Percentiles rank a stretch among this genome's conserved stretches.
These are phyloP conservation scores for Conticribra weissflogii DNA, from an alignment of 108 stramenopile species.

Conservation along the genomic window DNA sequence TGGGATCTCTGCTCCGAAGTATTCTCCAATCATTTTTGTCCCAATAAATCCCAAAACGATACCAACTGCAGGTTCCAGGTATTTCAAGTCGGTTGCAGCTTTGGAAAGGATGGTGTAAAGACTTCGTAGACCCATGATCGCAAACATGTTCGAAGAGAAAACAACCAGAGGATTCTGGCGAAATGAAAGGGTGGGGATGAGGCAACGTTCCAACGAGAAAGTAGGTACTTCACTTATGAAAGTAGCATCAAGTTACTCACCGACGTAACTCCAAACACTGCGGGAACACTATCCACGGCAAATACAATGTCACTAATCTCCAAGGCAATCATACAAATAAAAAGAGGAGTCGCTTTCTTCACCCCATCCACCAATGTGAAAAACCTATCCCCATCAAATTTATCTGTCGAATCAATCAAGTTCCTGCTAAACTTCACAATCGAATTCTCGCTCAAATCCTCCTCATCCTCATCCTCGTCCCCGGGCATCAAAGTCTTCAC, in stretches of 20 bases:
- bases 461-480: slow-evolving; percentile 81
- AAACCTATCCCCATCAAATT: slow-evolving; percentile 90
- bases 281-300: slow-evolving; percentile 96
- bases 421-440: slow-evolving; percentile 71
- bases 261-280: slow-evolving; percentile 94
- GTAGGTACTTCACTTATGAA: too few relatives aligned
- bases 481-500: slow-evolving; percentile 71
- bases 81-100: slow-evolving; percentile 90
- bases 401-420: slow-evolving; percentile 67
- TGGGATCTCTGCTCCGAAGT: slow-evolving; percentile 67
- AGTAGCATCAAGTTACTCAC: slow-evolving; percentile 51
- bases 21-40: slow-evolving; percentile 91
- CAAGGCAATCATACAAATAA: slow-evolving; percentile 93
- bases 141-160: slow-evolving; percentile 96
- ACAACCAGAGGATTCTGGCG: slow-evolving; percentile 91
- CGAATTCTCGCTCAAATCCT: slow-evolving; percentile 76
- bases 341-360: slow-evolving; percentile 87
- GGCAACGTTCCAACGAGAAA: too few relatives aligned
- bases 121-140: slow-evolving; percentile 94
- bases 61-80: slow-evolving; percentile 92
- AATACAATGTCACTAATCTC: slow-evolving; percentile 97
- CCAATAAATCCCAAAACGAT: slow-evolving; percentile 94
- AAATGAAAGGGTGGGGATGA: background rate
- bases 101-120: slow-evolving; percentile 91
- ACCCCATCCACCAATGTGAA: slow-evolving; percentile 85